phyloP scores from a whole-genome alignment of 1,284 basidiomycete genomes.

The Sanguinoderma infundibulare region DNA sequence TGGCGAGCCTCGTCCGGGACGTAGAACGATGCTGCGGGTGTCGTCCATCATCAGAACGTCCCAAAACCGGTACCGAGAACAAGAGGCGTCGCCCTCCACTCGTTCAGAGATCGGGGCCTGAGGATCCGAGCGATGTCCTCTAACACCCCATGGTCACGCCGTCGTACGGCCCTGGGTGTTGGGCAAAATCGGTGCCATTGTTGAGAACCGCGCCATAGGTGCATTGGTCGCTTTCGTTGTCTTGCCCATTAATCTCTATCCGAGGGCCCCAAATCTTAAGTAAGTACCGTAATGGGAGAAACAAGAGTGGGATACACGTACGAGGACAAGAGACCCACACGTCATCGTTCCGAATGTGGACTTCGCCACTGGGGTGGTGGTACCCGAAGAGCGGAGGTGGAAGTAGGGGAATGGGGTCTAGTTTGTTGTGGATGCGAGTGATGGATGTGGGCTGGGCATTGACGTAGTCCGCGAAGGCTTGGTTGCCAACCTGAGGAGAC shows the following conservation, averaged over 20 bases:
- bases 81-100: too few relatives aligned
- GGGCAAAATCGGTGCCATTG: constrained; percentile 40
- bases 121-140: too few relatives aligned
- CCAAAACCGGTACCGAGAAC: too few relatives aligned
- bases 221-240: constrained; percentile 56
- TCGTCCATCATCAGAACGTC: too few relatives aligned
- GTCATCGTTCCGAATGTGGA: constrained; percentile 53
- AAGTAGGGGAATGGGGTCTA: constrained; percentile 31
- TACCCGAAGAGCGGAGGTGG: constrained; percentile 51
- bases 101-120: too few relatives aligned
- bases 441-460: constrained; percentile 47
- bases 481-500: constrained; percentile 57
- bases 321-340: constrained; percentile 53
- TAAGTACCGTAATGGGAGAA: not conserved
- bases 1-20: too few relatives aligned
- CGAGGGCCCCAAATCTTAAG: constrained; percentile 2
- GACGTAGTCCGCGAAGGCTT: constrained; percentile 58
- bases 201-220: constrained; percentile 60
- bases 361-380: constrained; percentile 59
- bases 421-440: constrained; percentile 34
- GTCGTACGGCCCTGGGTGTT: constrained; percentile 65
- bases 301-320: constrained; percentile 13
- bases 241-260: constrained; percentile 45
- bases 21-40: too few relatives aligned
- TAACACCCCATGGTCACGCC: constrained; percentile 56